phyloP scores from a whole-genome alignment of 208 protist species.

The Blastocrithidia nonstop region DNA sequence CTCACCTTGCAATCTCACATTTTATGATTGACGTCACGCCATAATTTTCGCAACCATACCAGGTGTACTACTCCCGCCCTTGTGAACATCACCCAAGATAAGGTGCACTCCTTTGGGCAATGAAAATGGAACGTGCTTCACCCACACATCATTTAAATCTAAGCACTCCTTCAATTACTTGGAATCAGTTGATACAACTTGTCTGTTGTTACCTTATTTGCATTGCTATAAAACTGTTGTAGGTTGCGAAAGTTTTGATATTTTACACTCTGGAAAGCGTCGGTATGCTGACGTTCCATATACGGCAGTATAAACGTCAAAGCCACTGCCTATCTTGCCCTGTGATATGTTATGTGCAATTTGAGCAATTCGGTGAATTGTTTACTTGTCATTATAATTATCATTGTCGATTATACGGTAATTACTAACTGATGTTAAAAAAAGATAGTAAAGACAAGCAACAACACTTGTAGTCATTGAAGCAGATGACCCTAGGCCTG shows the following conservation, averaged over 20 bases:
- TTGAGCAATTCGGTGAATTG: constrained; percentile 87
- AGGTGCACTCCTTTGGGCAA: constrained; percentile 75
- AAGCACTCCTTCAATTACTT: constrained; percentile 24
- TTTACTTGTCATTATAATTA: constrained; percentile 14
- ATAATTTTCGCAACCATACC: constrained; percentile 90
- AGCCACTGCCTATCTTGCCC: constrained; percentile 93
- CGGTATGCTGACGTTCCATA: constrained; percentile 88
- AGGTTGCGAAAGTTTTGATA: not conserved
- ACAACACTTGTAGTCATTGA: constrained; percentile 87
- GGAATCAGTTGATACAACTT: constrained; percentile 6
- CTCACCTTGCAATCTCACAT: constrained; percentile 17
- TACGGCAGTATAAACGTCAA: constrained; percentile 91
- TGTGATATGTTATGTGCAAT: constrained; percentile 89
- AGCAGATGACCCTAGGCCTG: constrained; percentile 88
- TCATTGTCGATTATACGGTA: too few species aligned
- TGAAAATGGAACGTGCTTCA: constrained; percentile 39
- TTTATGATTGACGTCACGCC: constrained; percentile 64
- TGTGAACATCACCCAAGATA: constrained; percentile 79
- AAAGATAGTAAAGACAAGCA: constrained; percentile 59
- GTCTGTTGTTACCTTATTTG: not conserved
- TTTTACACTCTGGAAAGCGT: constrained; percentile 40
- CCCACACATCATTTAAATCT: constrained; percentile 39
- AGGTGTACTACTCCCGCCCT: constrained; percentile 86
- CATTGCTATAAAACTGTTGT: not conserved
- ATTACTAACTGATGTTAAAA: constrained; percentile 6